phyloP scores from a whole-genome alignment of 257 asterid species.

The Penstemon barbatus region DNA sequence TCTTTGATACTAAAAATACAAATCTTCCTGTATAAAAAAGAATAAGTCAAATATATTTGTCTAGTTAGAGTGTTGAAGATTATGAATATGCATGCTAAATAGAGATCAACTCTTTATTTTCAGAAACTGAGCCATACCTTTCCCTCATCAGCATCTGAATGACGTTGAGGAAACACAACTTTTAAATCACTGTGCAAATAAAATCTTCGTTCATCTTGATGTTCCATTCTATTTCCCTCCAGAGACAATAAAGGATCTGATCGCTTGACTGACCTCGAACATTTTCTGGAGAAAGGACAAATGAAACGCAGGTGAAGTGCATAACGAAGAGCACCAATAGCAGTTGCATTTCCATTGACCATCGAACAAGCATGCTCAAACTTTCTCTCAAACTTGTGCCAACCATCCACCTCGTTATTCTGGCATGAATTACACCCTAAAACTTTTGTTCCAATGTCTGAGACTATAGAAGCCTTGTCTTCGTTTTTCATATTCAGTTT shows the following conservation, averaged over 20 bases:
- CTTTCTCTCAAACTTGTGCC: slow-evolving; percentile 33
- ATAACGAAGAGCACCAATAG: slow-evolving; percentile 63
- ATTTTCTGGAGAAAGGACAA: slow-evolving; percentile 47
- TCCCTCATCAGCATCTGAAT: slow-evolving; percentile 77
- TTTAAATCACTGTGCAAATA: slow-evolving; percentile 63
- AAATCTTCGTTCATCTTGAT: slow-evolving; percentile 45
- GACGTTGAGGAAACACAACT: slow-evolving; percentile 82
- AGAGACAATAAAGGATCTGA: slow-evolving; percentile 31
- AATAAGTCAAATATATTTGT: no score
- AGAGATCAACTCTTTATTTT: no score
- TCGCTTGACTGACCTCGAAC: slow-evolving; percentile 29
- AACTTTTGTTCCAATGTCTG: slow-evolving; percentile 27
- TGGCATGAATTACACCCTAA: slow-evolving; percentile 36
- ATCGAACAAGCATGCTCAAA: slow-evolving; percentile 36
- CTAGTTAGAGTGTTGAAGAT: no score
- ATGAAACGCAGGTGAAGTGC: slow-evolving; percentile 74
- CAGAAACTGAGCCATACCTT: slow-evolving; percentile 39
- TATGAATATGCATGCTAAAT: no score
- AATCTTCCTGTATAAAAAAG: no score
- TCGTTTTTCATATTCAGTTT: slow-evolving; percentile 27
- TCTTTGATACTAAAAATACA: no score
- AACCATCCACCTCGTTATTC: slow-evolving; percentile 28
- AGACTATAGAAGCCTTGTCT: slow-evolving; percentile 24
- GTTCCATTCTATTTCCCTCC: slow-evolving; percentile 22
- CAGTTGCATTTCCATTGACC: slow-evolving; percentile 37